Percentiles rank a stretch among this genome's conserved stretches.
Evolutionary conservation across 352 stramenopile species (phyloP).

Genomic region (Thalassiosira mediterranea): DNA sequence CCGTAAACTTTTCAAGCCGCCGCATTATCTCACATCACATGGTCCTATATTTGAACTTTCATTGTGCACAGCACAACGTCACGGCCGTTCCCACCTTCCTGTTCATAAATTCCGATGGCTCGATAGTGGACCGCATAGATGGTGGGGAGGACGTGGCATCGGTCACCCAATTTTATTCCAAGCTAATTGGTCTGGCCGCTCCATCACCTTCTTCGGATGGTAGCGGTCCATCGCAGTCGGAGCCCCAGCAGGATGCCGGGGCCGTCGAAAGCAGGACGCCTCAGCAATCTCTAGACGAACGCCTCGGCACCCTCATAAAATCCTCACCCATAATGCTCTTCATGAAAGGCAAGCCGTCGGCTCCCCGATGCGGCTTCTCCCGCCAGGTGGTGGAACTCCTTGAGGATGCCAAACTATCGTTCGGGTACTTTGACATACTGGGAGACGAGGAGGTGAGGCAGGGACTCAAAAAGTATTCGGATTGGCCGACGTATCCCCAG

Average conservation of each 20-base stretch:
- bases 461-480: constrained; percentile 93
- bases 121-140: constrained; percentile 76
- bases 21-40: background rate
- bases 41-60: background rate
- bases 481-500: constrained; percentile 98
- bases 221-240: background rate
- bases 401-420: constrained; percentile 88
- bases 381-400: constrained; percentile 92
- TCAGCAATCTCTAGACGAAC: constrained; percentile 67
- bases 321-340: constrained; percentile 93
- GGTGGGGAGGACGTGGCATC: constrained; percentile 68
- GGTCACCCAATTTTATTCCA: constrained; percentile 57
- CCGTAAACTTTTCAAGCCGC: too few species aligned
- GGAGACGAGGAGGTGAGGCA: constrained; percentile 92
- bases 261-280: background rate
- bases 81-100: constrained; percentile 94
- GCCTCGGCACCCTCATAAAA: constrained; percentile 87
- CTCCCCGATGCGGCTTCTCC: constrained; percentile 93
- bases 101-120: constrained; percentile 73
- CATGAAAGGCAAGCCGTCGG: constrained; percentile 91
- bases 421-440: constrained; percentile 95
- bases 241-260: constrained; percentile 2
- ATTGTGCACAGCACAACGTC: constrained; percentile 68
- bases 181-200: constrained; percentile 11
- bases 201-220: constrained; percentile 5